These are phyloP conservation scores for Gloeopeniophorella convolvens DNA, from an alignment of 768 basidiomycete genomes.

Conservation along the genomic window DNA sequence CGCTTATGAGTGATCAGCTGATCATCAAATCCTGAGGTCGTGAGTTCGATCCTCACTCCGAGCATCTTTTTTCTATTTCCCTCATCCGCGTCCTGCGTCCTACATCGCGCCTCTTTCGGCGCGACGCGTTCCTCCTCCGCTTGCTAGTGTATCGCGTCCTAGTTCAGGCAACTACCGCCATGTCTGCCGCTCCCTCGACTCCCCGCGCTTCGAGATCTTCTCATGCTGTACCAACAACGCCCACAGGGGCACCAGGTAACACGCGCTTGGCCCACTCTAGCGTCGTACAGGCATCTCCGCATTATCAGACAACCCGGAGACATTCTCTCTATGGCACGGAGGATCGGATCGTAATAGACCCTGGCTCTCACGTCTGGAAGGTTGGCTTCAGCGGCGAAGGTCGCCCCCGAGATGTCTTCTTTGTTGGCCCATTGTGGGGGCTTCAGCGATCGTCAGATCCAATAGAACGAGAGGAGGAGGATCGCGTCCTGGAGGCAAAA, in stretches of 20 bases:
- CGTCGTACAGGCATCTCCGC: slow-evolving; percentile 66
- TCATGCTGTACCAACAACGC: slow-evolving; percentile 24
- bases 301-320: slow-evolving; percentile 76
- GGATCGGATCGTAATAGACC: slow-evolving; percentile 91
- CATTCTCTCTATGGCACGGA: slow-evolving; percentile 97
- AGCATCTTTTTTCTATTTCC: slow-evolving; percentile 19
- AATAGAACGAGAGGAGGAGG: slow-evolving; percentile 62
- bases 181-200: slow-evolving; percentile 10
- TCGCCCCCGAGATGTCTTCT: slow-evolving; percentile 82
- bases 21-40: slow-evolving; percentile 26
- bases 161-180: neutral
- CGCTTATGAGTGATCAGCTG: slow-evolving; percentile 19
- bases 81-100: neutral
- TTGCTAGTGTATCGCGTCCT: no score
- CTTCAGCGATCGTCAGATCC: slow-evolving; percentile 49
- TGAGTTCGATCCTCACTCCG: slow-evolving; percentile 28
- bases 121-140: no score
- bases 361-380: slow-evolving; percentile 92
- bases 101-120: neutral
- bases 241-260: slow-evolving; percentile 36
- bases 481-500: slow-evolving; percentile 60
- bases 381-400: slow-evolving; percentile 97
- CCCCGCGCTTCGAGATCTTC: slow-evolving; percentile 11
- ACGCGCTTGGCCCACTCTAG: slow-evolving; percentile 22
- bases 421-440: slow-evolving; percentile 52